Conservation (phyloP, 2,329 filamentous ascomycete species). For the Fusarium foetens region DNA sequence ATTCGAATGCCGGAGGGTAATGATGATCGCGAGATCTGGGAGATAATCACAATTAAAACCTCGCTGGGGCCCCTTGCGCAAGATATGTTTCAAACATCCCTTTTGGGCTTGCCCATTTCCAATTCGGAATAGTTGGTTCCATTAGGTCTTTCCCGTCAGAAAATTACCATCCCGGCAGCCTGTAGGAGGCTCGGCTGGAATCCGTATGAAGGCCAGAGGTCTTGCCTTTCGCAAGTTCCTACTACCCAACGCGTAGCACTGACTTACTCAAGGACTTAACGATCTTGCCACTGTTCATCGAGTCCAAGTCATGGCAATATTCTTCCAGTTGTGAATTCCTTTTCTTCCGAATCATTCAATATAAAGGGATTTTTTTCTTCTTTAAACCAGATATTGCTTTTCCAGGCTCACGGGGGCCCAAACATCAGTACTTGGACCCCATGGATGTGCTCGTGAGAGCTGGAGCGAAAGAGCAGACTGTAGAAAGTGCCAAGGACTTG, state of each 20-base stretch:
- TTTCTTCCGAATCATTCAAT: not conserved
- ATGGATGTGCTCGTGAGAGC: not conserved
- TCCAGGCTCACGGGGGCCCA: not conserved
- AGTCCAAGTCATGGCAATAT: not conserved
- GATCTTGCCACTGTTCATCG: not conserved
- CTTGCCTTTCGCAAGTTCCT: not conserved
- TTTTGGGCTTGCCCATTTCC: constrained; percentile 29
- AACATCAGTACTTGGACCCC: not conserved
- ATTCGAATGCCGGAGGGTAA: constrained; percentile 31
- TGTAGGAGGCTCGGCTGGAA: constrained; percentile 33
- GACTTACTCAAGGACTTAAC: not conserved
- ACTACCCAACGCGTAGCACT: not conserved
- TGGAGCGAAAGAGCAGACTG: constrained; percentile 23
- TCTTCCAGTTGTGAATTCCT: not conserved
- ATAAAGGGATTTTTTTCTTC: not conserved
- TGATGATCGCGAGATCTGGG: constrained; percentile 35
- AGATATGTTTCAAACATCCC: constrained; percentile 40
- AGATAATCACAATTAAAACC: constrained; percentile 40
- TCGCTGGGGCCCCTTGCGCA: constrained; percentile 34
- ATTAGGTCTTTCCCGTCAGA: constrained; percentile 18
- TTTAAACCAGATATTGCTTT: not conserved
- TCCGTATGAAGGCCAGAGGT: constrained; percentile 11
- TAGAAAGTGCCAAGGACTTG: constrained; percentile 30
- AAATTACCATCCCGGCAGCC: constrained; percentile 7
- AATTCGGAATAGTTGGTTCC: constrained; percentile 35